Conservation (phyloP, 2,329 filamentous ascomycete species). For the Neonectria sp. region DNA sequence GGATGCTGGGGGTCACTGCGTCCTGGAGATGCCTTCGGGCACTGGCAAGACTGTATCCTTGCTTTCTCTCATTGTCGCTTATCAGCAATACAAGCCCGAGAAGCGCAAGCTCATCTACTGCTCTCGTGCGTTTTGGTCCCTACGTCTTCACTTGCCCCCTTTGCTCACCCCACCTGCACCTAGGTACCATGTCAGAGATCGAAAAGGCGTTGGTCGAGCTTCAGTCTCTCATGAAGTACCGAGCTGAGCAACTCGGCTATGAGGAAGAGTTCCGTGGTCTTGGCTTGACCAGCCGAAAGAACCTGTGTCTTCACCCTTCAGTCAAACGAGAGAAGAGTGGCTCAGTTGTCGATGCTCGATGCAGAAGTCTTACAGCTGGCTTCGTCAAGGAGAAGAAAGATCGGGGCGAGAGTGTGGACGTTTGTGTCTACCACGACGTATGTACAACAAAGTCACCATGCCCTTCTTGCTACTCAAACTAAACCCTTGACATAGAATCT, state of each 20-base stretch:
- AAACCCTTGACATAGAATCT: conserved; percentile 75
- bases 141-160: conserved; percentile 11
- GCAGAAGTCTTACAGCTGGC: conserved; percentile 93
- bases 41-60: conserved; percentile 98
- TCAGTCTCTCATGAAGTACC: conserved; percentile 95
- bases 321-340: conserved; percentile 98
- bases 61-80: conserved; percentile 94
- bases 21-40: conserved; percentile 98
- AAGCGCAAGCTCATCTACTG: conserved; percentile 98
- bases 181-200: conserved; percentile 97
- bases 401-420: conserved; percentile 91
- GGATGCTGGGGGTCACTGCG: conserved; percentile 94
- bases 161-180: conserved; percentile 20
- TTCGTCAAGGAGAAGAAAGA: conserved; percentile 99
- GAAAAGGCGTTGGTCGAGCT: conserved; percentile 96
- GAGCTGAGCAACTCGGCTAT: conserved; percentile 87
- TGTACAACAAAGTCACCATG: conserved; percentile 43
- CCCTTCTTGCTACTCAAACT: conserved; percentile 4
- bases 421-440: conserved; percentile 96
- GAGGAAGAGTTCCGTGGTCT: conserved; percentile 95
- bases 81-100: conserved; percentile 94
- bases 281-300: conserved; percentile 96
- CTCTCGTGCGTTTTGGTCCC: conserved; percentile 72
- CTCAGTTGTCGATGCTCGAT: conserved; percentile 93
- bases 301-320: conserved; percentile 94